phyloP scores from a whole-genome alignment of 306 rosid species.

The Erythrophleum fordii region DNA sequence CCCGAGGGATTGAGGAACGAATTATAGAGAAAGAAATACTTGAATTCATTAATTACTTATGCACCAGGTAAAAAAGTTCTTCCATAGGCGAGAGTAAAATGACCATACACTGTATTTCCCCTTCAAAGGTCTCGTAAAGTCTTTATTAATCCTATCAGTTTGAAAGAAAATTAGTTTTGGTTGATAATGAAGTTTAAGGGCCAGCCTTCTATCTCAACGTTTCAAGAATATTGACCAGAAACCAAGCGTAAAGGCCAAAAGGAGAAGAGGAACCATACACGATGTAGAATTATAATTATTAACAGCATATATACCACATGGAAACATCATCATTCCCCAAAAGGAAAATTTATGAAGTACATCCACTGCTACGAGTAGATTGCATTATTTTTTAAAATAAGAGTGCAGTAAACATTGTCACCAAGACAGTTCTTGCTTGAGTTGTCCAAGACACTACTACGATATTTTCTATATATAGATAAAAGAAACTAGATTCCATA shows the following conservation, averaged over 20 bases:
- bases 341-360: background rate
- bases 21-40: background rate
- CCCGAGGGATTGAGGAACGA: background rate
- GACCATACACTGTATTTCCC: background rate
- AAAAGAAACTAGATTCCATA: background rate
- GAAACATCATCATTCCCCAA: background rate
- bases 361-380: background rate
- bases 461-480: background rate
- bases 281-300: background rate
- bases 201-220: background rate
- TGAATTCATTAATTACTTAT: background rate
- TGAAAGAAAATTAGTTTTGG: background rate
- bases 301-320: too few species aligned
- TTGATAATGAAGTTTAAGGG: background rate
- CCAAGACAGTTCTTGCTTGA: background rate
- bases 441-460: background rate
- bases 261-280: background rate
- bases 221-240: background rate
- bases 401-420: background rate
- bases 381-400: background rate
- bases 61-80: background rate
- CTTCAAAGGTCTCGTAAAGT: background rate
- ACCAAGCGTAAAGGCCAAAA: background rate
- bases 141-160: background rate
- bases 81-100: background rate